Evolutionary conservation across 2,329 filamentous ascomycete genomes (phyloP).

Genomic region (Fusarium torreyae): DNA sequence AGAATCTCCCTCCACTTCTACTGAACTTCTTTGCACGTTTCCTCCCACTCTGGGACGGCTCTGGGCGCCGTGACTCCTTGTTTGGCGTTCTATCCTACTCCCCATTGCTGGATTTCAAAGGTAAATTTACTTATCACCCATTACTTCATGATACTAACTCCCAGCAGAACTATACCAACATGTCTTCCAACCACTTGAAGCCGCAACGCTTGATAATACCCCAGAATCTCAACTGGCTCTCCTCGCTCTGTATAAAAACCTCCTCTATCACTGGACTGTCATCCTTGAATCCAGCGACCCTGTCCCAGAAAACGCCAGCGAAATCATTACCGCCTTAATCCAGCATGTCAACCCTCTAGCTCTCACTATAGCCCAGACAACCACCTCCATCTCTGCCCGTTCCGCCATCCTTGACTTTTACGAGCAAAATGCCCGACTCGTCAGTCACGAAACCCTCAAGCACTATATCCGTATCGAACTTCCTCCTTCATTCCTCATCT

Average conservation of each 20-base stretch:
- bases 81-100: constrained; percentile 71
- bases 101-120: constrained; percentile 69
- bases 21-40: constrained; percentile 68
- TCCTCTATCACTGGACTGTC: constrained; percentile 74
- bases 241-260: constrained; percentile 75
- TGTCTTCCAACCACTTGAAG: constrained; percentile 68
- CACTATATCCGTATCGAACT: constrained; percentile 75
- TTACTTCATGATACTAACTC: constrained; percentile 40
- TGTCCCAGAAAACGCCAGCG: constrained; percentile 55
- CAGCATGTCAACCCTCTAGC: constrained; percentile 69
- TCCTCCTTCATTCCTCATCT: constrained; percentile 77
- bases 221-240: constrained; percentile 70
- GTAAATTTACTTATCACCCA: constrained; percentile 55
- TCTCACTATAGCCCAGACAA: constrained; percentile 72
- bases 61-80: constrained; percentile 66
- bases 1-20: constrained; percentile 65
- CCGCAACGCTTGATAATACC: constrained; percentile 64
- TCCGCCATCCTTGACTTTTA: constrained; percentile 80
- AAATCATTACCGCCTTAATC: constrained; percentile 60
- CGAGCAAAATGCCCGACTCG: constrained; percentile 70
- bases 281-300: constrained; percentile 59
- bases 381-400: constrained; percentile 59
- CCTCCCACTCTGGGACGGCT: constrained; percentile 74
- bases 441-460: constrained; percentile 66
- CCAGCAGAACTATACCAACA: constrained; percentile 64